phyloP scores from a whole-genome alignment of 2,329 filamentous ascomycete genomes.

The Byssoonygena ceratinophila region DNA sequence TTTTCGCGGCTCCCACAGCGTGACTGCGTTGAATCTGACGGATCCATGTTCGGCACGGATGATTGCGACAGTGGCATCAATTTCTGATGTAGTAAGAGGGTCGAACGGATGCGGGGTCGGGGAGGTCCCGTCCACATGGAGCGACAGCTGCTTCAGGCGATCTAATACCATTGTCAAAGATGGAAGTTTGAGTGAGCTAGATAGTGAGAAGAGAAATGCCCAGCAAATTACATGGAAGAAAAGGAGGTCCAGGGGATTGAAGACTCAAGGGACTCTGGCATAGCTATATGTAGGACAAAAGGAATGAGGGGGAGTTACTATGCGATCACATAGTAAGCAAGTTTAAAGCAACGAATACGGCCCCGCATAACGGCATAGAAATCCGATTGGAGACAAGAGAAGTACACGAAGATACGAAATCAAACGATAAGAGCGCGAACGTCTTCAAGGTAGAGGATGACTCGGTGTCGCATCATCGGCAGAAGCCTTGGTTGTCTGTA shows the following conservation, averaged over 20 bases:
- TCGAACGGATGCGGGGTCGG: constrained; percentile 61
- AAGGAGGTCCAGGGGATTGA: not conserved
- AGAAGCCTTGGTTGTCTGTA: not conserved
- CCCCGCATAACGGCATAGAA: not conserved
- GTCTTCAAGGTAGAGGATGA: not conserved
- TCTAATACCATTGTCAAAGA: constrained; percentile 46
- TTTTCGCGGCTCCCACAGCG: constrained; percentile 76
- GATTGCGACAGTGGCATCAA: constrained; percentile 57
- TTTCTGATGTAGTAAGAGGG: constrained; percentile 62
- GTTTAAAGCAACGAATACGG: not conserved
- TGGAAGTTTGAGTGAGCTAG: not conserved
- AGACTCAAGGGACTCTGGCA: not conserved
- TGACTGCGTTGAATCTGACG: constrained; percentile 77
- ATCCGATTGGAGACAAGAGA: not conserved
- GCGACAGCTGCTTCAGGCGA: constrained; percentile 52
- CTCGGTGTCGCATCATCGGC: not conserved
- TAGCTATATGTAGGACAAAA: constrained; percentile 9
- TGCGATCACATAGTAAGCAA: constrained; percentile 48
- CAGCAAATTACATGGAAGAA: not conserved
- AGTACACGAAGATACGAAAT: not conserved
- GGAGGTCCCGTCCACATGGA: constrained; percentile 48
- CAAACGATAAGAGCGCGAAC: not conserved
- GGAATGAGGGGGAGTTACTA: constrained; percentile 6
- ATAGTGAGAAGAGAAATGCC: not conserved
- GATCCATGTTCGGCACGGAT: constrained; percentile 59